Base-by-base conservation (phyloP, 2,329 filamentous ascomycete species). In the Neurospora sp. region DNA sequence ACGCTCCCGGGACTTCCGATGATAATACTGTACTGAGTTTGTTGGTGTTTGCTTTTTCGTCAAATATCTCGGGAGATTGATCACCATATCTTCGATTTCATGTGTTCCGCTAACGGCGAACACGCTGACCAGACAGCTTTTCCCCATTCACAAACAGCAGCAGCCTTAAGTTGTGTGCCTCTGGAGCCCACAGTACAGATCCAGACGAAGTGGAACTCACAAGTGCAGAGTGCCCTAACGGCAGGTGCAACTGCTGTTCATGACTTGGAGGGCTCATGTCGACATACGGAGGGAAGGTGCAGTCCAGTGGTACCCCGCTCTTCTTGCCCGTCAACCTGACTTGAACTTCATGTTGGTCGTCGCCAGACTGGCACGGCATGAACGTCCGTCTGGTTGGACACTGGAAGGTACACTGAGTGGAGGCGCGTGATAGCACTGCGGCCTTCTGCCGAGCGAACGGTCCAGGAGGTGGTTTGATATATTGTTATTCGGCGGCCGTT, bases 401-500 rank as follows among this genome's bases (percentile, higher is more conserved):
- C 10, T 23, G 23, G 23, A 46, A 43, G 17, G 2, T n/a, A 19
- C 41, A 19, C 41, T n/a, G 4, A 4, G 0, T 5, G 8, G 37
- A 38, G 37, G 37, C 11, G 37, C 37, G 37, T 38, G 12, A 39
- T 12, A 39, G 38, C 38, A 19, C 40, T n/a, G 40, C 17, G 1
- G 8, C 17, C 17, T 10, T n/a, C 0, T 19, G n/a, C 41, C 41
- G 41, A 19, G 41, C 8, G 4, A 43, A 43, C 19, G 19, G 43
- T 1, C 19, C 11, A 3, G 11, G 19, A 52, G 43, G 2, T 11
- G 41, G n/a, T 46, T 43, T 11, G 2, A 19, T 10, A 6, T 46
- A 0, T 19, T 46, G 8, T 19, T 4, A 46, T 0, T 46, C 8
- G 0, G 4, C 8, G 0, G 8, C 41, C 8, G 8, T 46, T 0